phyloP scores from a whole-genome alignment of 805 yeast species.

The Starmerella vaccinii region DNA sequence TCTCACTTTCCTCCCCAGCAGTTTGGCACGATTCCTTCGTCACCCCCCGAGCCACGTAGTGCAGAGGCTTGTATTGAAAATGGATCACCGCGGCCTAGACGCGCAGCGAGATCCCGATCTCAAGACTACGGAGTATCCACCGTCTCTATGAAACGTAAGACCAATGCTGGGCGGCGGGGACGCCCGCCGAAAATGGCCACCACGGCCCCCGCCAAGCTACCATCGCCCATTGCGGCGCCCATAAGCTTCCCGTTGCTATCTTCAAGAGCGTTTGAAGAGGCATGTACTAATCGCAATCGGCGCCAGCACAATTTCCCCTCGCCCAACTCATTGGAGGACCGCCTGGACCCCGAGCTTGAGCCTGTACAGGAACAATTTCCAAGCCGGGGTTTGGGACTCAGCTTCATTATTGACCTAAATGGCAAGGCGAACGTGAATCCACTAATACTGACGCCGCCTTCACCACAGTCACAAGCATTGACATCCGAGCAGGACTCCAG shows the following conservation, averaged over 20 bases:
- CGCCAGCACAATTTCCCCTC: background rate
- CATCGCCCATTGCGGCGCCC: too few relatives aligned
- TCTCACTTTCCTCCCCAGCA: conserved; percentile 15
- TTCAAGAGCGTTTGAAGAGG: conserved; percentile 15
- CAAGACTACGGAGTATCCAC: too few relatives aligned
- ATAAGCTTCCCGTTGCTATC: conserved; percentile 13
- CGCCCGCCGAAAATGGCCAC: background rate
- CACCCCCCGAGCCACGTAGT: conserved; percentile 15
- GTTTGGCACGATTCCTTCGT: conserved; percentile 7
- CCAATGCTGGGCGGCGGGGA: background rate
- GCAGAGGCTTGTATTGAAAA: background rate
- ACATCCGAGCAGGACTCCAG: background rate
- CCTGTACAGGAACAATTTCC: conserved; percentile 4
- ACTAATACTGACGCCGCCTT: background rate
- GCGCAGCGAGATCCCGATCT: background rate
- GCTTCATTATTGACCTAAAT: conserved; percentile 10
- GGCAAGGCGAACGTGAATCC: conserved; percentile 12
- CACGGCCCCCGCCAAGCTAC: background rate
- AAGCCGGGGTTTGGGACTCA: conserved; percentile 10
- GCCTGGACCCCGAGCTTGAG: background rate
- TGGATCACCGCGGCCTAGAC: conserved; percentile 8
- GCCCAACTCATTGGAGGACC: background rate
- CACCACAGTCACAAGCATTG: background rate
- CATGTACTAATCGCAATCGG: background rate
- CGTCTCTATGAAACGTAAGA: background rate